Conservation (phyloP, 371 early-diverging fungal species). For the Apophysomyces variabilis region DNA sequence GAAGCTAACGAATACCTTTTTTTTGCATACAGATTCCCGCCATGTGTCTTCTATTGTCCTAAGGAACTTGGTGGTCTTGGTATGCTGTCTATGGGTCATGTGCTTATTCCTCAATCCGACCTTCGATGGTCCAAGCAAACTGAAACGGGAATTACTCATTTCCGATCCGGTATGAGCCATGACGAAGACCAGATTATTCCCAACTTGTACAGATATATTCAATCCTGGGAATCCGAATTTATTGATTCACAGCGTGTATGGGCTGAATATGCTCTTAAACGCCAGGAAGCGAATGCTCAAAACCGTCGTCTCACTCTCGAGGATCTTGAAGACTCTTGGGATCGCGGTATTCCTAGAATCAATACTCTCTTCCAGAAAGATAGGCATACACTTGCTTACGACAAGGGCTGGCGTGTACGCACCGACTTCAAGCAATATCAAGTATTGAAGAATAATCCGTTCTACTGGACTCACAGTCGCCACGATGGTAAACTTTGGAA, state of each 20-base stretch:
- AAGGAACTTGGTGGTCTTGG: constrained; percentile 98
- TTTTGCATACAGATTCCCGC: constrained; percentile 83
- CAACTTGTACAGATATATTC: constrained; percentile 96
- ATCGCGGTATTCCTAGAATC: constrained; percentile 99
- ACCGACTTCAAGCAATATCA: constrained; percentile 98
- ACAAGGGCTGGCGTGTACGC: constrained; percentile 98
- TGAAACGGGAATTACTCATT: constrained; percentile 96
- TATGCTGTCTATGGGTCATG: constrained; percentile 99
- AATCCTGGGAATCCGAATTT: constrained; percentile 99
- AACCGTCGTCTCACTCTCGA: constrained; percentile 94
- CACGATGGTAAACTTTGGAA: constrained; percentile 99
- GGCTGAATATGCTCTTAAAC: constrained; percentile 98
- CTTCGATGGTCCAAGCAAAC: constrained; percentile 97
- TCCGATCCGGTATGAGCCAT: constrained; percentile 98
- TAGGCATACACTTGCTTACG: constrained; percentile 97
- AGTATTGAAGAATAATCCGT: constrained; percentile 93
- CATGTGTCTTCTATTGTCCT: constrained; percentile 85
- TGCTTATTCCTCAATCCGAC: constrained; percentile 96
- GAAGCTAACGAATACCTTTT: too few species aligned
- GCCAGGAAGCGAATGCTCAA: constrained; percentile 96
- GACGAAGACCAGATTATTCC: constrained; percentile 97
- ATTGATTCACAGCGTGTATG: constrained; percentile 98
- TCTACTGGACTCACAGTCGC: constrained; percentile 93
- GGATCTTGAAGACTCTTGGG: constrained; percentile 98
- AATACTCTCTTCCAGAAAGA: constrained; percentile 97